Conservation (phyloP, 148 eudicot genomes). For the Fagopyrum esculentum region DNA sequence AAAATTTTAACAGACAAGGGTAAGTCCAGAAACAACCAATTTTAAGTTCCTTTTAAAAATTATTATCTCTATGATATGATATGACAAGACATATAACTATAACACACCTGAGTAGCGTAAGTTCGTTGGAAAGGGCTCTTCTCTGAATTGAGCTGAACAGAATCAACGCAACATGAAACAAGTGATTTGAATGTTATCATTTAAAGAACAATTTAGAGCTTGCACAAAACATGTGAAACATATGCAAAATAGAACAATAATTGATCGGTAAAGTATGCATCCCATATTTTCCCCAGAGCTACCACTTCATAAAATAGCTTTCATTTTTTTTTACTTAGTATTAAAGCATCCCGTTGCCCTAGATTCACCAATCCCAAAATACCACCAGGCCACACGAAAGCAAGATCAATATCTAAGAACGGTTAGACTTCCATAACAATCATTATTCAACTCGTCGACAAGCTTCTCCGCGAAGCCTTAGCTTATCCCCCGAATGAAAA, state of each 20-base stretch:
- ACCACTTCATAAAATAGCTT: background rate
- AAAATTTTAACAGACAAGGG: background rate
- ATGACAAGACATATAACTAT: background rate
- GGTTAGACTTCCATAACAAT: background rate
- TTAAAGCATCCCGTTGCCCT: background rate
- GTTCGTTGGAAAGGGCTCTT: constrained; percentile 79
- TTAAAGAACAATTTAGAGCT: background rate
- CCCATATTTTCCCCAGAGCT: background rate
- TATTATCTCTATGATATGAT: background rate
- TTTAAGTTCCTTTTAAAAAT: background rate
- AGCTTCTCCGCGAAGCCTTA: background rate
- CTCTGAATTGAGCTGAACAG: constrained; percentile 62
- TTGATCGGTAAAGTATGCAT: background rate
- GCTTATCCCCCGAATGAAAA: background rate
- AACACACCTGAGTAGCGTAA: constrained; percentile 54
- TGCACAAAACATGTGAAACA: background rate
- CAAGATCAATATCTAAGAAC: background rate
- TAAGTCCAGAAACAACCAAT: background rate
- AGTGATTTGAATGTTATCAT: background rate
- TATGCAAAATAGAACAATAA: background rate
- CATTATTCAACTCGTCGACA: background rate
- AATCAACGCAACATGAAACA: background rate
- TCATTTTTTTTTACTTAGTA: background rate
- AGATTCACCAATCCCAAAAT: constrained; percentile 3
- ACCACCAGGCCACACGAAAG: background rate